Base-by-base conservation (phyloP, 2,329 filamentous ascomycete genomes). In the Chaetomiaceae sp. region DNA sequence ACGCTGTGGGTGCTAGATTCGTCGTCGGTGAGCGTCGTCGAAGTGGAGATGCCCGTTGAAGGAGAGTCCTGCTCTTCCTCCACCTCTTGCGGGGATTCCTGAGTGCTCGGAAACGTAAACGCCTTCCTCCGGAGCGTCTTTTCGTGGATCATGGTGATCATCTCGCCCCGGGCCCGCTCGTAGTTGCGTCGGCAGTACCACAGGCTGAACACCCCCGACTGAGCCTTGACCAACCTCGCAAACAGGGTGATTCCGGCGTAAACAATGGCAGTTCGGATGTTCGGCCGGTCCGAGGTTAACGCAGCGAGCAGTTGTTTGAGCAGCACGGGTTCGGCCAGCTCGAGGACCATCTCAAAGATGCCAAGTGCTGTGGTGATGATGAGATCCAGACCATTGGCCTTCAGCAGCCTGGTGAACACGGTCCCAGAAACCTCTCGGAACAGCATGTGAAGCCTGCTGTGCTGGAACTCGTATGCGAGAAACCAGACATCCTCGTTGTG, bases 181-280 rank as follows among this genome's bases (percentile, higher is more conserved):
- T 96, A 96, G 25, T 82, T 82, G 55, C 91, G 83, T 59, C 91
- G 81, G n/a, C 84, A 83, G 64, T 87, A 95, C 91, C 91, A 96
- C 0, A 90, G 72, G 22, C 75, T 82, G 62, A 91, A 82, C 0
- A 91, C 82, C 5, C 78, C 77, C 0, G 81, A 80, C 61, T 92
- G 88, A 1, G 81, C 76, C 8, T 79, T 77, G 6, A 85, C 63
- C 1, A 90, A 69, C 31, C 87, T 79, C 4, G 83, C 70, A 2
- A 79, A 63, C 2, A 91, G 71, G 4, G 82, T 82, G 2, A 88
- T 64, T 0, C 80, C 64, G 1, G 87, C 85, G 64, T 87, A 92
- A 0, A 80, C 80, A 34, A 89, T 66, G 0, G 86, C 82, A 1
- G 82, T 78, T 31, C 75, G 73, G 45, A 74, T 77, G 2, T 80